phyloP scores from a whole-genome alignment of 768 basidiomycete genomes.

The Hortiboletus campestris region DNA sequence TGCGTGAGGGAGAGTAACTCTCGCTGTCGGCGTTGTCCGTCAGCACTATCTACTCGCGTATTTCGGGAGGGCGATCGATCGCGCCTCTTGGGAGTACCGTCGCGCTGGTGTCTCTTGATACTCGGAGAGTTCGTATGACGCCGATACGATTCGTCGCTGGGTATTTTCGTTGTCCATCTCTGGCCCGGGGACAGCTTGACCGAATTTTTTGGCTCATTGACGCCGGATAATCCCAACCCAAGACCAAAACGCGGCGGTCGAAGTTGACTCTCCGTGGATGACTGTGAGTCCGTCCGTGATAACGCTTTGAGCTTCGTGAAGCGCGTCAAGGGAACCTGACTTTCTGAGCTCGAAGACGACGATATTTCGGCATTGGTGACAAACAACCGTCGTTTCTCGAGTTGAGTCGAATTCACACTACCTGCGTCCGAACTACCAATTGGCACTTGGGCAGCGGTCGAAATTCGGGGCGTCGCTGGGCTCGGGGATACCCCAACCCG shows the following conservation, averaged over 20 bases:
- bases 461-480: conserved; percentile 15
- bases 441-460: conserved; percentile 2
- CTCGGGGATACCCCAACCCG: conserved; percentile 17
- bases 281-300: conserved; percentile 19
- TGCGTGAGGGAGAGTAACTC: conserved; percentile 15
- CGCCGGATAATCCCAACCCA: conserved; percentile 24
- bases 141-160: not conserved
- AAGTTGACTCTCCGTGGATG: conserved; percentile 23
- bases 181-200: conserved; percentile 11
- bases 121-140: conserved; percentile 4
- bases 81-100: conserved; percentile 8
- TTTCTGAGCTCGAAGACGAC: conserved; percentile 43
- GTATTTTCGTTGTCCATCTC: conserved; percentile 13
- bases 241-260: conserved; percentile 30
- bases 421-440: conserved; percentile 31
- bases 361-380: conserved; percentile 45
- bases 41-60: conserved; percentile 2
- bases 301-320: conserved; percentile 16
- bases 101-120: conserved; percentile 9
- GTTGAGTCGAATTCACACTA: conserved; percentile 24
- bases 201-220: conserved; percentile 11
- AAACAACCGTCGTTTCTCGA: conserved; percentile 40
- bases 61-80: conserved; percentile 12
- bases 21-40: conserved; percentile 19
- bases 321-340: conserved; percentile 24